Percentiles rank a stretch among this genome's conserved stretches.
phyloP scores from a whole-genome alignment of 257 asterid genomes.

The Ehretia macrophylla region DNA sequence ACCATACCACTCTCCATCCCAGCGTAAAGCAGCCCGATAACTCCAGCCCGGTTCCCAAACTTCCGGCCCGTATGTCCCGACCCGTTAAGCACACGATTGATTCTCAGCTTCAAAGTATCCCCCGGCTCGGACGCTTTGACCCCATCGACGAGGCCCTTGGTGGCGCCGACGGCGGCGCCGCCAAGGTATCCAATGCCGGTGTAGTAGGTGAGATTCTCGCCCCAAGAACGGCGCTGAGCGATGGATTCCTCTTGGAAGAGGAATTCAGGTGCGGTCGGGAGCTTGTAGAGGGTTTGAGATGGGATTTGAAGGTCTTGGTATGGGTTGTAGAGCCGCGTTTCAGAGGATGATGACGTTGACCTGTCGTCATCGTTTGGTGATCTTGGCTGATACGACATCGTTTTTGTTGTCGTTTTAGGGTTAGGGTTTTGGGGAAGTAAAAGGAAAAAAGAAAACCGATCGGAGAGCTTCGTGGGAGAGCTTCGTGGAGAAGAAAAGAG shows the following conservation, averaged over 20 bases:
- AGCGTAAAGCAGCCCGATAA: constrained; percentile 73
- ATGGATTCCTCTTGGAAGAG: constrained; percentile 76
- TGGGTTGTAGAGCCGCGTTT: constrained; percentile 86
- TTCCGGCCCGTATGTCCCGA: constrained; percentile 76
- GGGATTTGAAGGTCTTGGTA: constrained; percentile 76
- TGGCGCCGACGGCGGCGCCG: constrained; percentile 71
- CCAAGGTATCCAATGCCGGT: constrained; percentile 79
- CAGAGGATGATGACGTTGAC: constrained; percentile 17
- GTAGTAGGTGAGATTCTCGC: constrained; percentile 83
- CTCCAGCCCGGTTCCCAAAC: constrained; percentile 79
- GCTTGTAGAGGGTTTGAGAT: constrained; percentile 49
- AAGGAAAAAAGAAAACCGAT: too few species aligned
- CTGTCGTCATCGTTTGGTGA: constrained; percentile 38
- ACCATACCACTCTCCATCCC: constrained; percentile 88
- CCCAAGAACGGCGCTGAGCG: constrained; percentile 90
- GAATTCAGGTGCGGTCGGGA: constrained; percentile 80
- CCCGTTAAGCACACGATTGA: constrained; percentile 72
- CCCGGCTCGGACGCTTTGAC: constrained; percentile 66
- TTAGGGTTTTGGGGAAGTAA: constrained; percentile 17
- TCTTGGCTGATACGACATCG: constrained; percentile 70
- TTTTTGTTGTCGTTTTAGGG: constrained; percentile 7
- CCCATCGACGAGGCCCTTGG: constrained; percentile 58
- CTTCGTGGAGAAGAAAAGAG: not conserved
- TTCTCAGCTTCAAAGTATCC: constrained; percentile 68
- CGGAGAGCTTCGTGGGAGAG: not conserved